Conservation (phyloP, 345 rosid genomes). For the Linum tenue region DNA sequence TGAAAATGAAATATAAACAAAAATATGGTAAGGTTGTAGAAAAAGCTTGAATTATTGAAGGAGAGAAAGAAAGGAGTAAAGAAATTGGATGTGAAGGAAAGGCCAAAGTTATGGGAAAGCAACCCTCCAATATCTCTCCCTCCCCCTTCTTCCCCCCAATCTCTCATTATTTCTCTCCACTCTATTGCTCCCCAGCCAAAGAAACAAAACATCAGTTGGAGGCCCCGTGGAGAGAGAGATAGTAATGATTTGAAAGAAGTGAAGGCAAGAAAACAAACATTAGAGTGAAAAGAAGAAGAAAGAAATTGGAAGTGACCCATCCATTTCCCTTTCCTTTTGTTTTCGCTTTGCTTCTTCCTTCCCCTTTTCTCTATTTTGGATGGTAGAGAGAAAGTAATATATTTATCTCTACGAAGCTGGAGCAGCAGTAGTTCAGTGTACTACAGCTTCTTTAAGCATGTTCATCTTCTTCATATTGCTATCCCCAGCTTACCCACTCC, state of each 20-base stretch:
- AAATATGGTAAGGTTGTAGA: too few species aligned
- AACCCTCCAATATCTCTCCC: not conserved
- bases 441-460: not conserved
- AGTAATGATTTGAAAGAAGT: not conserved
- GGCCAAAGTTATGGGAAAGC: not conserved
- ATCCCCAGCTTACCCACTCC: not conserved
- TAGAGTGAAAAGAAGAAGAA: not conserved
- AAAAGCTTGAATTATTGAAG: too few species aligned
- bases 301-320: not conserved
- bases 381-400: not conserved
- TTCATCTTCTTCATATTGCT: not conserved
- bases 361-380: not conserved
- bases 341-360: not conserved
- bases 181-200: slow-evolving; percentile 7
- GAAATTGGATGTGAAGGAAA: not conserved
- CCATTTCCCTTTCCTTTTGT: not conserved
- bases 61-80: too few species aligned
- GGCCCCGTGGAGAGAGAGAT: not conserved
- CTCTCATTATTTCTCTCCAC: not conserved
- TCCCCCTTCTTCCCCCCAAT: not conserved
- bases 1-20: too few species aligned
- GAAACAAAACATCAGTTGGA: not conserved
- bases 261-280: not conserved
- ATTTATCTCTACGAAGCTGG: not conserved
- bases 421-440: not conserved